A percentile compares a stretch with the other conserved stretches of the same genome.
phyloP scores from a whole-genome alignment of 441 rosid genomes.

The Francoa sonchifolia region DNA sequence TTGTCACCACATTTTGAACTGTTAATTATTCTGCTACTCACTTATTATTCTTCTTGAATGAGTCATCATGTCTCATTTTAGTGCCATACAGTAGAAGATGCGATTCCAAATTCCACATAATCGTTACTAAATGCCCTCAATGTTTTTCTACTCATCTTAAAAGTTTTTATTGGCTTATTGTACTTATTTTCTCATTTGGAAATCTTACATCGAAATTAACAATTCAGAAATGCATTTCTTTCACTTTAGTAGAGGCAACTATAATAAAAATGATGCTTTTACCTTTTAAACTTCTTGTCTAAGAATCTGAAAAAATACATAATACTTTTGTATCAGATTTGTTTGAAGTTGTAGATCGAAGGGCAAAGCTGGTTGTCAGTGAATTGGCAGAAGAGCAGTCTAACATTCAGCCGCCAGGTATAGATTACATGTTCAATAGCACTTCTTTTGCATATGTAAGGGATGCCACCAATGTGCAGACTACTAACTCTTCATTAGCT shows the following conservation, averaged over 20 bases:
- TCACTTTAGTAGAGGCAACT: not conserved
- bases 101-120: too few species aligned
- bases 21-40: too few species aligned
- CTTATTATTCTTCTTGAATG: too few species aligned
- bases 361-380: slow-evolving; percentile 88
- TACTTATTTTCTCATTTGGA: too few species aligned
- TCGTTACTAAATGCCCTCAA: too few species aligned
- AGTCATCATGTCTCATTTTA: too few species aligned
- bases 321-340: slow-evolving; percentile 38
- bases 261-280: slow-evolving; percentile 1
- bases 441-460: not conserved
- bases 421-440: slow-evolving; percentile 6
- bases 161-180: too few species aligned
- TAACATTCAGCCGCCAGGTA: slow-evolving; percentile 47
- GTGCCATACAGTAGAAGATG: too few species aligned
- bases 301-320: not conserved
- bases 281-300: not conserved
- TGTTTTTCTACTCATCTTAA: too few species aligned
- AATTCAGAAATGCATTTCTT: too few species aligned
- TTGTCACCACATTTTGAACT: too few species aligned
- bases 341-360: slow-evolving; percentile 90
- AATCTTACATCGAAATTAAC: too few species aligned
- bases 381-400: slow-evolving; percentile 78
- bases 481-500: not conserved
- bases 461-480: not conserved